phyloP scores from a whole-genome alignment of 805 yeast genomes.

The Wickerhamomyces subpelliculosus region DNA sequence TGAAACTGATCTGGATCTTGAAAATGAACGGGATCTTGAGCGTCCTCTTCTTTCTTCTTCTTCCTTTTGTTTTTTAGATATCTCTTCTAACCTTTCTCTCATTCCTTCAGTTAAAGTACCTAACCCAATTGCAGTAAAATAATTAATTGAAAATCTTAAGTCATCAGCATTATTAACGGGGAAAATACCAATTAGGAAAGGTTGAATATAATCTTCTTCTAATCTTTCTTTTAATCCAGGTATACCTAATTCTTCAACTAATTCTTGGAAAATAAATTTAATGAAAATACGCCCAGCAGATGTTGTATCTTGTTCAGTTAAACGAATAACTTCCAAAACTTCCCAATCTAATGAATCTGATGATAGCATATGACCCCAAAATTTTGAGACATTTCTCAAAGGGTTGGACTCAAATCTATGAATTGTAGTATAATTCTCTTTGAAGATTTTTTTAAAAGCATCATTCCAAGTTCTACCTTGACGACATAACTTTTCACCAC shows the following conservation, averaged over 20 bases:
- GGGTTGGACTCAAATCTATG: slow-evolving; percentile 68
- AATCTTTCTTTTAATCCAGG: slow-evolving; percentile 41
- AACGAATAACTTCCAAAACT: slow-evolving; percentile 42
- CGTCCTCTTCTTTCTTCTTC: slow-evolving; percentile 11
- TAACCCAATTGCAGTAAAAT: slow-evolving; percentile 86
- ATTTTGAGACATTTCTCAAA: slow-evolving; percentile 70
- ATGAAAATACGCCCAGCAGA: slow-evolving; percentile 75
- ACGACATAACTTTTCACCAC: slow-evolving; percentile 58
- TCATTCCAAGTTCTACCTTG: slow-evolving; percentile 49
- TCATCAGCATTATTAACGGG: slow-evolving; percentile 49
- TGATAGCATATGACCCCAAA: slow-evolving; percentile 82
- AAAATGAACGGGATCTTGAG: slow-evolving; percentile 19
- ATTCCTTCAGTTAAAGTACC: slow-evolving; percentile 78
- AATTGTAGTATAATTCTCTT: slow-evolving; percentile 45
- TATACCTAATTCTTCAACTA: slow-evolving; percentile 72
- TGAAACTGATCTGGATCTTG: slow-evolving; percentile 16
- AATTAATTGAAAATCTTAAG: slow-evolving; percentile 76
- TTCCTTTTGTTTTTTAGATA: slow-evolving; percentile 22
- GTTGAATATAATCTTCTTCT: slow-evolving; percentile 43
- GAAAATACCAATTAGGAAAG: slow-evolving; percentile 51
- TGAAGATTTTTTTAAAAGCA: slow-evolving; percentile 47
- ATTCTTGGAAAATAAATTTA: slow-evolving; percentile 72
- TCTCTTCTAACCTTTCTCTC: slow-evolving; percentile 46
- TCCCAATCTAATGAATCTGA: slow-evolving; percentile 63
- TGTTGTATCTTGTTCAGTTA: slow-evolving; percentile 70